phyloP scores from a whole-genome alignment of 1,284 basidiomycete genomes.

The Irpex lacteus region DNA sequence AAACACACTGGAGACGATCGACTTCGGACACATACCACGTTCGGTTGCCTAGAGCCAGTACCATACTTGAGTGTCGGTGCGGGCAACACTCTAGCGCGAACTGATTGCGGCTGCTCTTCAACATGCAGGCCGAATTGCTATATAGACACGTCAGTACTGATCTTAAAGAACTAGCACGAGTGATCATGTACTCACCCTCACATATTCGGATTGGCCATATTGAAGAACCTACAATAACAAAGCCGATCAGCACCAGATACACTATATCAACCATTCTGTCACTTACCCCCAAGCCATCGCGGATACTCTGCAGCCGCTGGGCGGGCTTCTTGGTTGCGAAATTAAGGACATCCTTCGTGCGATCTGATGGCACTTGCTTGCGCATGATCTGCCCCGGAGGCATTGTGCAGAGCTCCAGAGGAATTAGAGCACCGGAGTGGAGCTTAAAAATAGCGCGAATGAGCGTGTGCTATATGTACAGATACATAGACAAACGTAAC shows the following conservation, averaged over 20 bases:
- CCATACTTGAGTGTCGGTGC: conserved; percentile 67
- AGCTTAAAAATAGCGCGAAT: conserved; percentile 38
- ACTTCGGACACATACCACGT: conserved; percentile 41
- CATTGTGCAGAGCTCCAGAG: conserved; percentile 65
- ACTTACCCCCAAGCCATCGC: conserved; percentile 49
- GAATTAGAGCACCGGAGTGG: conserved; percentile 62
- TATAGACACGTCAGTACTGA: conserved; percentile 1
- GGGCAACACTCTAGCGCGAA: conserved; percentile 58
- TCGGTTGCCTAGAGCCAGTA: conserved; percentile 42
- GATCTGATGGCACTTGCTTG: conserved; percentile 67
- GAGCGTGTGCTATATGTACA: not conserved
- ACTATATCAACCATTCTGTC: not conserved
- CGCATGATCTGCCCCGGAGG: conserved; percentile 71
- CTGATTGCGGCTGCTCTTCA: conserved; percentile 40
- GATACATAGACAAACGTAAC: conserved; percentile 11
- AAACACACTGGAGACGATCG: not conserved
- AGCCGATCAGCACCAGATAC: not conserved
- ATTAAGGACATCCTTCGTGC: conserved; percentile 60
- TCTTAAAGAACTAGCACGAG: not conserved
- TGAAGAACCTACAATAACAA: conserved; percentile 47
- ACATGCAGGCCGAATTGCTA: conserved; percentile 61
- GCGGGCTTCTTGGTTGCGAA: conserved; percentile 69
- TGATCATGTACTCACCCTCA: conserved; percentile 35
- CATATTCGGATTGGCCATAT: conserved; percentile 73
- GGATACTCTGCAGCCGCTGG: conserved; percentile 61